Base-by-base conservation (phyloP, 1,284 basidiomycete genomes). In the Tylopilus sp. region DNA sequence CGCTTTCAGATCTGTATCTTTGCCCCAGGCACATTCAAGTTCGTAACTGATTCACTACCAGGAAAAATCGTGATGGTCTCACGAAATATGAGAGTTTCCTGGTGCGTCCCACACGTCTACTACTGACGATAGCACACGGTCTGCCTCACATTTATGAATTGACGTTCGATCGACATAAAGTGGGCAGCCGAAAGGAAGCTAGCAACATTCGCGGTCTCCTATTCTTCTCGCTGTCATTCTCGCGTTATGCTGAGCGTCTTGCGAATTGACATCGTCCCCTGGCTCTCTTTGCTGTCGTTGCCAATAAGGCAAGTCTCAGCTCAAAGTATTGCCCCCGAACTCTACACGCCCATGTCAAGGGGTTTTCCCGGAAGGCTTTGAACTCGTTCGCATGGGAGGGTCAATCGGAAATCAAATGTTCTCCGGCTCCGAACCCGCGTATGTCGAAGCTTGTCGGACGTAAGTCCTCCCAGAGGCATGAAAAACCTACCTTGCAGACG, bases 401-500 rank as follows among this genome's bases (percentile, higher is more conserved):
- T 54, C 66, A 9, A 57, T 57, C 3, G 67, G 47, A 47, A 67
- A 67, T 32, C 81, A 83, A 66, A 61, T 70, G 8, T 77, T 79
- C 36, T 80, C 78, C n/a, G 6, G 68, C 9, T 63, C 72, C 33
- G 80, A 82, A 57, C 29, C 64, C 1, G 57, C 69, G 2, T 81
- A 83, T 49, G 56, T 81, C 32, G 69, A 74, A 15, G 67, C 73
- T 4, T 76, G 82, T n/a, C 67, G 68, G 32, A 66, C 76, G 0
- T 57, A 75, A 8, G 70, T 74, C 33, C 74, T 81, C 36, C 77
- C 78, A 0, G 64, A 69, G 0, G 72, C 81, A 3, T 81, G 77
- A 78, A 73, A 72, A 51, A 38, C 62, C 3, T 82, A 82, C 59
- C 78, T 82, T 10, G 61, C 69, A 5, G 80, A 79, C 56, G 84